Conservation (phyloP, 2,329 filamentous ascomycete genomes). For the Diplodia corticola region DNA sequence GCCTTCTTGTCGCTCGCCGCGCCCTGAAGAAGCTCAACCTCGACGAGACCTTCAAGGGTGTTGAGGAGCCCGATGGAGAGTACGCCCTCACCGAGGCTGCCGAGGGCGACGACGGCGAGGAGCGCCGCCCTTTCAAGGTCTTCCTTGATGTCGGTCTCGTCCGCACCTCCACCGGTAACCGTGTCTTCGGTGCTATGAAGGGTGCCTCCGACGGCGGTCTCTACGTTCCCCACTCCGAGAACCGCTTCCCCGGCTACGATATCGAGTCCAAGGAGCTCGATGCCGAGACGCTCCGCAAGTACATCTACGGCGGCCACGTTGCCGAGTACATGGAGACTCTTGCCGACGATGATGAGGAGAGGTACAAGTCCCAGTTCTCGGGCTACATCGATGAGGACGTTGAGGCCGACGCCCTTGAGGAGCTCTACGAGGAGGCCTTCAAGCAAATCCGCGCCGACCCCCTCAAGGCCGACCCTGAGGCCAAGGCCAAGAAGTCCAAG, state of each 20-base stretch:
- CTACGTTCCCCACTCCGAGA: slow-evolving; percentile 96
- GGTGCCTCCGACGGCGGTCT: slow-evolving; percentile 98
- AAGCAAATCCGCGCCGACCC: slow-evolving; percentile 96
- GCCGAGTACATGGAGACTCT: slow-evolving; percentile 99
- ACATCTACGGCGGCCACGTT: slow-evolving; percentile 98
- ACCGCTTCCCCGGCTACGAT: slow-evolving; percentile 98
- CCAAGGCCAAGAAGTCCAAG: slow-evolving; percentile 89
- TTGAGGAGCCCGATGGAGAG: slow-evolving; percentile 96
- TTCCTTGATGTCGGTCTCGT: slow-evolving; percentile 97
- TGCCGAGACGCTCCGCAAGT: slow-evolving; percentile 93
- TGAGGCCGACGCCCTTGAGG: slow-evolving; percentile 95
- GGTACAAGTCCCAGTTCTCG: slow-evolving; percentile 97
- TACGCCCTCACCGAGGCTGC: slow-evolving; percentile 92
- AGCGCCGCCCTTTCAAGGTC: slow-evolving; percentile 98
- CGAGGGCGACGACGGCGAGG: slow-evolving; percentile 85
- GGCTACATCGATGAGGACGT: slow-evolving; percentile 97
- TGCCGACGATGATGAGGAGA: slow-evolving; percentile 99
- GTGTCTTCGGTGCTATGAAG: slow-evolving; percentile 99
- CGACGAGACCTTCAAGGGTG: slow-evolving; percentile 88
- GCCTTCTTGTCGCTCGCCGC: slow-evolving; percentile 95
- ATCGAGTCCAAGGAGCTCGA: slow-evolving; percentile 98
- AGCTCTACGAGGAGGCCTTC: slow-evolving; percentile 93
- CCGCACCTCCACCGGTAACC: slow-evolving; percentile 96
- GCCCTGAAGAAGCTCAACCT: slow-evolving; percentile 95
- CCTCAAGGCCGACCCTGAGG: slow-evolving; percentile 83